Percentiles rank a stretch among this genome's conserved stretches.
These are phyloP conservation scores for Hortiboletus campestris DNA, from an alignment of 768 basidiomycete species.

Conservation along the genomic window DNA sequence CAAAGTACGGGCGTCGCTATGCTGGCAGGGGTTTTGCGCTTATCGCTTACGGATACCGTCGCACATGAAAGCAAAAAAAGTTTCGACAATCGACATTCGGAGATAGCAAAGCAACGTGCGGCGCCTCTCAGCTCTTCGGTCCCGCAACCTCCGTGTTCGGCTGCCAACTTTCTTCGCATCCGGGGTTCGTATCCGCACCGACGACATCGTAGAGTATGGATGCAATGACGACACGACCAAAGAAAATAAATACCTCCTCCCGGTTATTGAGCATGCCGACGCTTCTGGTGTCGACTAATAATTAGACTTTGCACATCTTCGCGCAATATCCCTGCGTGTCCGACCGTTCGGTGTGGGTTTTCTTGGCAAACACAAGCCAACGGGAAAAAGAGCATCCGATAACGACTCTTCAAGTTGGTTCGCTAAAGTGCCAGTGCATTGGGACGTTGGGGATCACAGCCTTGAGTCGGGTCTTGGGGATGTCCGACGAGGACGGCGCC, in stretches of 20 bases:
- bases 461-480: background rate
- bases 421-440: background rate
- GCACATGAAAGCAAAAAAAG: background rate
- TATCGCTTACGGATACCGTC: background rate
- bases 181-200: background rate
- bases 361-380: background rate
- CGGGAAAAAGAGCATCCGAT: background rate
- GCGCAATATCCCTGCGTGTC: background rate
- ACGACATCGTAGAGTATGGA: background rate
- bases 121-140: background rate
- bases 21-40: background rate
- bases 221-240: background rate
- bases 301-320: slow-evolving; percentile 10
- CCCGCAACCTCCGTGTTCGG: background rate
- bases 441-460: background rate
- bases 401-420: background rate
- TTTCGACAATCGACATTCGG: background rate
- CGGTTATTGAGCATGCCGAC: background rate
- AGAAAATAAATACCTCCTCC: background rate
- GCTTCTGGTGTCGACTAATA: background rate
- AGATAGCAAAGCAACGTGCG: background rate
- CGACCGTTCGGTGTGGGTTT: background rate
- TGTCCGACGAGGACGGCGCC: background rate
- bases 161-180: background rate
- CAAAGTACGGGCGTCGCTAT: background rate